Evolutionary conservation across 257 asterid genomes (phyloP).

Genomic region (Leonotis leonurus): DNA sequence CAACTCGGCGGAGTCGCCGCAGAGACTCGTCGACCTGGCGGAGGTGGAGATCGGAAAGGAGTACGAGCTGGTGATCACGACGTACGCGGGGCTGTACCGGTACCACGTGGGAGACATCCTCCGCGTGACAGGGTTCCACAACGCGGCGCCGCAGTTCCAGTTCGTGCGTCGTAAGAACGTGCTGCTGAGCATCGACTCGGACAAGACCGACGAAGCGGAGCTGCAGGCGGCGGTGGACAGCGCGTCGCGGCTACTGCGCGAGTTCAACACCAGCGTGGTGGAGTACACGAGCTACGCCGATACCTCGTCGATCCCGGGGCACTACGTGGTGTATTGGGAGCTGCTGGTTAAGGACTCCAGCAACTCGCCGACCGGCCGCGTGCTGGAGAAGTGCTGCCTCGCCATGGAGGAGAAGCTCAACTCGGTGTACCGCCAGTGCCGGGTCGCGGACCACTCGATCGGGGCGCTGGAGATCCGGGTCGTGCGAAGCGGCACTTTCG

Average conservation of each 20-base stretch:
- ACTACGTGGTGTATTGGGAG: constrained; percentile 92
- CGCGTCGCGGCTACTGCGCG: constrained; percentile 44
- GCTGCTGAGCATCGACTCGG: constrained; percentile 78
- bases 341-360: constrained; percentile 47
- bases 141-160: constrained; percentile 82
- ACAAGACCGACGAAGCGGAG: constrained; percentile 95
- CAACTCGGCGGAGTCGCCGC: constrained; percentile 31
- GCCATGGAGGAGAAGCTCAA: constrained; percentile 90
- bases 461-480: constrained; percentile 92
- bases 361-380: constrained; percentile 35
- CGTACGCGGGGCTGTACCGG: constrained; percentile 71
- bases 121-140: constrained; percentile 90
- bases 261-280: constrained; percentile 59
- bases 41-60: constrained; percentile 84
- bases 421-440: constrained; percentile 90
- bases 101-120: constrained; percentile 94
- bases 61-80: constrained; percentile 84
- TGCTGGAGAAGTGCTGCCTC: constrained; percentile 53
- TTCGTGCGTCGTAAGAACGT: constrained; percentile 86
- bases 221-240: constrained; percentile 71
- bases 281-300: constrained; percentile 96
- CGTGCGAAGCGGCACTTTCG: constrained; percentile 82
- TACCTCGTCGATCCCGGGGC: constrained; percentile 84
- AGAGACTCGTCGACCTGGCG: constrained; percentile 59
- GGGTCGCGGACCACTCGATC: constrained; percentile 79